phyloP scores from a whole-genome alignment of 768 basidiomycete genomes.

The Thelephora ganbajun region DNA sequence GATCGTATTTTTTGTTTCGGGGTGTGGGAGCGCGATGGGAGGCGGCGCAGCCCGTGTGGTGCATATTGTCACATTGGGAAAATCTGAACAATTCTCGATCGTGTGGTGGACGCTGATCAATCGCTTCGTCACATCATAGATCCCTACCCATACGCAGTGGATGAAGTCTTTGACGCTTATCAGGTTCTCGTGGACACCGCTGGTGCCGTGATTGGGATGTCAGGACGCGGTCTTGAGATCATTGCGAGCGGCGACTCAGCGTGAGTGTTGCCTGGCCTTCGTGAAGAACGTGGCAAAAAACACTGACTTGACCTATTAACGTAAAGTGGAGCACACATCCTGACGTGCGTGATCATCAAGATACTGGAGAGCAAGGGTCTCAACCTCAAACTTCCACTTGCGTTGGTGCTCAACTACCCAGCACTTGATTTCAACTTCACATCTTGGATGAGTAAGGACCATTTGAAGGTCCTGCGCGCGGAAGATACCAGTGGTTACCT shows the following conservation, averaged over 20 bases:
- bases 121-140: constrained; percentile 33
- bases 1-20: no score
- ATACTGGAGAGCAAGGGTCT: constrained; percentile 52
- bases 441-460: constrained; percentile 85
- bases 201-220: constrained; percentile 78
- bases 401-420: constrained; percentile 81
- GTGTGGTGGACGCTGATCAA: background rate
- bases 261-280: constrained; percentile 34
- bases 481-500: constrained; percentile 82
- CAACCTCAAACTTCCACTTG: constrained; percentile 56
- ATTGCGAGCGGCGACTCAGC: constrained; percentile 93
- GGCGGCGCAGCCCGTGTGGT: background rate
- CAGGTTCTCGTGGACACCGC: constrained; percentile 65
- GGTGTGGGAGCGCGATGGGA: background rate
- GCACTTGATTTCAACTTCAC: constrained; percentile 97
- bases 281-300: background rate
- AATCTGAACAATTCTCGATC: background rate
- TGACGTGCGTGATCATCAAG: constrained; percentile 72
- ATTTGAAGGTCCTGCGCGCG: constrained; percentile 71
- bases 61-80: background rate
- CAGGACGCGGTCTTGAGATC: constrained; percentile 63
- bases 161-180: constrained; percentile 90
- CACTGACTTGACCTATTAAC: background rate
- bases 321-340: constrained; percentile 75
- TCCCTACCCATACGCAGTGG: constrained; percentile 93